phyloP scores from a whole-genome alignment of 176 grass and related monocot genomes.

The Miscanthus lutarioriparius region DNA sequence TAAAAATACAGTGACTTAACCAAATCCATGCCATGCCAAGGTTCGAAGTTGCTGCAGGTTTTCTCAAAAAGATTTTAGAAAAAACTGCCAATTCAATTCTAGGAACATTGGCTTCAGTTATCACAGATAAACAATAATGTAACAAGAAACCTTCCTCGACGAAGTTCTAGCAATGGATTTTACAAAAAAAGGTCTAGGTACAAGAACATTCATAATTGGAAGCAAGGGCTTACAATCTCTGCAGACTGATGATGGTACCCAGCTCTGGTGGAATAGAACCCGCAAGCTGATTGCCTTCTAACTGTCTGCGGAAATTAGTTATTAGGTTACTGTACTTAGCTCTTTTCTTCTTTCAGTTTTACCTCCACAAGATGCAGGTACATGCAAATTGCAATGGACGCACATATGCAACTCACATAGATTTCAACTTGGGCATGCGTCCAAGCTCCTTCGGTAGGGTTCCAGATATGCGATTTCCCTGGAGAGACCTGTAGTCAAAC shows the following conservation, averaged over 20 bases:
- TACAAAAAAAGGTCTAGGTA: slow-evolving; percentile 6
- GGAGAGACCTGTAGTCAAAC: slow-evolving; percentile 69
- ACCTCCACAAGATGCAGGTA: slow-evolving; percentile 4
- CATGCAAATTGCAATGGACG: slow-evolving; percentile 1
- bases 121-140: slow-evolving; percentile 10
- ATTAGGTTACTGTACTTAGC: slow-evolving; percentile 27
- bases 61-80: background rate
- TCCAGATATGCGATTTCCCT: slow-evolving; percentile 76
- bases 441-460: slow-evolving; percentile 71
- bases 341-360: slow-evolving; percentile 33
- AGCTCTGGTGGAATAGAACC: slow-evolving; percentile 74
- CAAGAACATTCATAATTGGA: slow-evolving; percentile 22
- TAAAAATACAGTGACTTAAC: background rate
- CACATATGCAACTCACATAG: slow-evolving; percentile 58
- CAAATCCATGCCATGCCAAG: slow-evolving; percentile 23
- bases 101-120: slow-evolving; percentile 14
- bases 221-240: slow-evolving; percentile 69
- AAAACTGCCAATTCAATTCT: background rate
- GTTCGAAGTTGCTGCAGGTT: background rate
- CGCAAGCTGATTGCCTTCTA: slow-evolving; percentile 67
- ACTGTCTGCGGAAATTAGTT: slow-evolving; percentile 46
- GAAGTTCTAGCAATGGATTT: slow-evolving; percentile 30
- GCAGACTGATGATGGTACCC: slow-evolving; percentile 60
- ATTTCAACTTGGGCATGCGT: slow-evolving; percentile 64
- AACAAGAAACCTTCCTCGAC: slow-evolving; percentile 5